Conservation (phyloP, 345 rosid species). For the Eucalyptus polybractea region DNA sequence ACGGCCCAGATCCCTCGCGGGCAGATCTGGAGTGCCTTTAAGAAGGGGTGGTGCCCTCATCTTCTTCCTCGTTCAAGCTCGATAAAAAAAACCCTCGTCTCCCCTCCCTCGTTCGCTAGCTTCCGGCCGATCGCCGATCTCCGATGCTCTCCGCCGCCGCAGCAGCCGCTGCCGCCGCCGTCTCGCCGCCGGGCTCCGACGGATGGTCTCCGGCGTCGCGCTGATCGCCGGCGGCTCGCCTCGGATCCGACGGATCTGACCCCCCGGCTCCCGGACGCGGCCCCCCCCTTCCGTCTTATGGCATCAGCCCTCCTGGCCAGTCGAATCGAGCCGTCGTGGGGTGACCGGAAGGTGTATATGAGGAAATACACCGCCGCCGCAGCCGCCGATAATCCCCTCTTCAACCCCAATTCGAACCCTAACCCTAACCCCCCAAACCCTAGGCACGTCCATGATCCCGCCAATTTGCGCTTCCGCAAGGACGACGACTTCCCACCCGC, state of each 20-base stretch:
- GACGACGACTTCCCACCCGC: not conserved
- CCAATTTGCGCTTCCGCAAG: not conserved
- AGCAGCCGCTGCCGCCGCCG: not conserved
- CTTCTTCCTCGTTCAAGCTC: not conserved
- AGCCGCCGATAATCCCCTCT: not conserved
- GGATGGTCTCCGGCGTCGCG: not conserved
- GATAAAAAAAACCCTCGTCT: not conserved
- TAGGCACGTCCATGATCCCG: not conserved
- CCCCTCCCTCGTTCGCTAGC: not conserved
- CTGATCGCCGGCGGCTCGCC: not conserved
- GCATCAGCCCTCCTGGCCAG: conserved; percentile 24
- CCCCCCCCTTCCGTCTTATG: not conserved
- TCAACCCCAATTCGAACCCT: conserved; percentile 1
- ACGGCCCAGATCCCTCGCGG: conserved; percentile 16
- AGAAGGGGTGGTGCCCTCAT: not conserved
- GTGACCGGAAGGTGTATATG: conserved; percentile 17
- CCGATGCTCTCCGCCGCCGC: not conserved
- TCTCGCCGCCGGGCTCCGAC: not conserved
- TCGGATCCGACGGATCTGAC: not conserved
- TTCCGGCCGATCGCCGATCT: not conserved
- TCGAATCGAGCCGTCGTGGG: conserved; percentile 26
- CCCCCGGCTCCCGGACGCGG: not conserved
- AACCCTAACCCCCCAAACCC: conserved; percentile 1
- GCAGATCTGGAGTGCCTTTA: conserved; percentile 32
- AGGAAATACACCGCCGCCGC: conserved; percentile 10